phyloP scores from a whole-genome alignment of 352 stramenopile genomes.

The Phytophthora constricta region DNA sequence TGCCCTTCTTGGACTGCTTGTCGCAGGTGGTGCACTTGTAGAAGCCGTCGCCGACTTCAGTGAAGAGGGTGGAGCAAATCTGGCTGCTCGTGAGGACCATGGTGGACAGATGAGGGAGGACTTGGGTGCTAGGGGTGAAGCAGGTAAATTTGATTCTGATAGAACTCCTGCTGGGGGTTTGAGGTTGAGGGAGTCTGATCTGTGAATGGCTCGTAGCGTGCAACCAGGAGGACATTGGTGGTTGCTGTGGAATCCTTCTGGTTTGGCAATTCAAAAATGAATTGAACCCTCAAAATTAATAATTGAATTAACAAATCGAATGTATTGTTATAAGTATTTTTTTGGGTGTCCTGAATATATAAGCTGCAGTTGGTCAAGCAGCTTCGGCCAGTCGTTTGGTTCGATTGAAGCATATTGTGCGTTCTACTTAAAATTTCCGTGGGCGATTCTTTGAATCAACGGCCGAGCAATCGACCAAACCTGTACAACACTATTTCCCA shows the following conservation, averaged over 20 bases:
- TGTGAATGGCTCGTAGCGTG: neutral
- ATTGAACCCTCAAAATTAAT: neutral
- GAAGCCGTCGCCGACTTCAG: slow-evolving; percentile 7
- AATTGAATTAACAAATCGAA: neutral
- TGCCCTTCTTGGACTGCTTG: slow-evolving; percentile 25
- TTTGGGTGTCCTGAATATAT: neutral
- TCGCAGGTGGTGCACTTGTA: slow-evolving; percentile 24
- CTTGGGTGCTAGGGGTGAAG: neutral
- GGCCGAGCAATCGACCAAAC: neutral
- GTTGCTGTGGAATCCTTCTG: neutral
- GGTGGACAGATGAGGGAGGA: neutral
- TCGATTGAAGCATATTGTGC: slow-evolving; percentile 1
- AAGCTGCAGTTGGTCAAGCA: no score
- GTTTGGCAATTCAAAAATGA: neutral
- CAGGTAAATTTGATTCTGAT: neutral
- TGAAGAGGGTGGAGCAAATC: slow-evolving; percentile 23
- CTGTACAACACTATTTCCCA: neutral
- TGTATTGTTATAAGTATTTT: neutral
- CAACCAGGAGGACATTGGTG: neutral
- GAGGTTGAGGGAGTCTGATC: neutral
- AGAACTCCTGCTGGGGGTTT: no score
- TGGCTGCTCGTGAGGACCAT: slow-evolving; percentile 24
- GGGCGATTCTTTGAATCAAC: neutral
- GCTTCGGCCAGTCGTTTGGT: no score
- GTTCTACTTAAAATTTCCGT: neutral